A percentile compares a stretch with the other conserved stretches of the same genome.
Conservation (phyloP, 2,329 filamentous ascomycete species). For the Shiraia bambusicola region DNA sequence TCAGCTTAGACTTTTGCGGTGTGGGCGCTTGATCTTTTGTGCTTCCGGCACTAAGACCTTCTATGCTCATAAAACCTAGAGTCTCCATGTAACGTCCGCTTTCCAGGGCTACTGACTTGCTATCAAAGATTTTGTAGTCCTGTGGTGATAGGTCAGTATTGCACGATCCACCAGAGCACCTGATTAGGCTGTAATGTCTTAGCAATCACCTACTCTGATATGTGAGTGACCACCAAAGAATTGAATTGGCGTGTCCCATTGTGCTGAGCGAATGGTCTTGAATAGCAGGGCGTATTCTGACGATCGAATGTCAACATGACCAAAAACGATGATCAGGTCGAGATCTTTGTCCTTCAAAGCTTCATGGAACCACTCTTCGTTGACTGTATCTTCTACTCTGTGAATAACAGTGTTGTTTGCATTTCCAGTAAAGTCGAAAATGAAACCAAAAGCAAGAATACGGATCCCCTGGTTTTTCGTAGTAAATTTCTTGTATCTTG, state of each 20-base stretch:
- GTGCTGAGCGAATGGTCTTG: slow-evolving; percentile 71
- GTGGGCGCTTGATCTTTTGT: slow-evolving; percentile 26
- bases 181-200: neutral
- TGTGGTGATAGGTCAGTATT: neutral
- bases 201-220: slow-evolving; percentile 56
- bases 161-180: neutral
- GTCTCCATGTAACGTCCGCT: slow-evolving; percentile 95
- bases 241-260: slow-evolving; percentile 81
- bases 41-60: slow-evolving; percentile 57
- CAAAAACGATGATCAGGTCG: slow-evolving; percentile 83
- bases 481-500: slow-evolving; percentile 82
- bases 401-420: slow-evolving; percentile 88
- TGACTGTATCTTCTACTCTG: slow-evolving; percentile 74
- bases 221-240: slow-evolving; percentile 92
- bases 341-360: slow-evolving; percentile 77
- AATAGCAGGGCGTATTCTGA: slow-evolving; percentile 77
- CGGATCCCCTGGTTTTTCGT: slow-evolving; percentile 86
- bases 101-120: slow-evolving; percentile 74
- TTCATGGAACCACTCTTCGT: slow-evolving; percentile 84
- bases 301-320: slow-evolving; percentile 81
- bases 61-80: slow-evolving; percentile 87
- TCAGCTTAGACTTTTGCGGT: slow-evolving; percentile 42
- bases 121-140: slow-evolving; percentile 79
- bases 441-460: slow-evolving; percentile 86
- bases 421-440: slow-evolving; percentile 91